These are phyloP conservation scores for Arabidopsis thaliana DNA, from an alignment of 345 rosid species.

Conservation along the genomic window TAIR10.1 NC_003071.7:13593001-13593500, in stretches of 20 bases:
- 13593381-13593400: conserved; percentile 3
- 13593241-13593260: conserved; percentile 62
- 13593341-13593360: conserved; percentile 75
- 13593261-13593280: conserved; percentile 53
- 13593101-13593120: conserved; percentile 59
- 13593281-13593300: conserved; percentile 58
- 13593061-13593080: conserved; percentile 55
- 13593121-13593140: conserved; percentile 58
- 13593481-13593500: conserved; percentile 63
- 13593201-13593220: conserved; percentile 51
- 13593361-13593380: conserved; percentile 13
- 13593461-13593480: conserved; percentile 72
- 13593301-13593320: conserved; percentile 58
- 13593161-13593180: conserved; percentile 55
- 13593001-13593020: conserved; percentile 51
- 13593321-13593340: conserved; percentile 58
- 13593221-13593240: conserved; percentile 52
- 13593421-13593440: conserved; percentile 39
- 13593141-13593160: conserved; percentile 59
- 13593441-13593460: conserved; percentile 63
- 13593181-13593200: conserved; percentile 61
- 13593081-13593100: conserved; percentile 55
- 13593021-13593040: conserved; percentile 60
- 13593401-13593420: conserved; percentile 21
- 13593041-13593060: conserved; percentile 59